Conservation (phyloP, 176 grass and related monocot genomes). For the Alopecurus myosuroides region DNA sequence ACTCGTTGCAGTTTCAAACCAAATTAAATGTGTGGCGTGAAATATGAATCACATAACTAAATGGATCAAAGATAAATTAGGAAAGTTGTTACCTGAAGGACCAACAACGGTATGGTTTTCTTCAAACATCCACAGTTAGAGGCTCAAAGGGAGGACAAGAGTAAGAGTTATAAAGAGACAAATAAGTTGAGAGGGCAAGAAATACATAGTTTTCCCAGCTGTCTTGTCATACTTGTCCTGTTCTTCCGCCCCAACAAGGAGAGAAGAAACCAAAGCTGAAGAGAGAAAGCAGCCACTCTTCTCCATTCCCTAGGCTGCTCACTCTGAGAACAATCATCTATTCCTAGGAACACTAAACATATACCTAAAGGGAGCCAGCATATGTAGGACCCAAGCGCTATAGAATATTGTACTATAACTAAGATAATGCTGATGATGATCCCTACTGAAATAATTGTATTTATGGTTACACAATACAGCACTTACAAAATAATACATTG, state of each 20-base stretch:
- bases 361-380: conserved; percentile 14
- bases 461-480: background rate
- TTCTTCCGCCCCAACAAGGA: conserved; percentile 33
- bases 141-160: conserved; percentile 28
- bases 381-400: conserved; percentile 2
- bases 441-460: background rate
- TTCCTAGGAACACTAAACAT: conserved; percentile 40
- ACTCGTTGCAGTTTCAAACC: background rate
- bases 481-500: background rate
- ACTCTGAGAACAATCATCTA: conserved; percentile 19
- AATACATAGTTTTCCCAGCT: conserved; percentile 10
- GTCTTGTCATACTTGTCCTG: conserved; percentile 29
- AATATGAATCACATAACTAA: background rate
- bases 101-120: conserved; percentile 12
- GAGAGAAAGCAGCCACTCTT: conserved; percentile 14
- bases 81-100: conserved; percentile 35
- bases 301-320: conserved; percentile 34
- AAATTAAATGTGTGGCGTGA: background rate
- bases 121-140: conserved; percentile 23
- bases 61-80: conserved; percentile 20
- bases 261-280: conserved; percentile 54
- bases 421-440: background rate
- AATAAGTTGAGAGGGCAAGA: conserved; percentile 25
- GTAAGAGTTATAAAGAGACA: conserved; percentile 42
- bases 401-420: background rate